phyloP scores from a whole-genome alignment of 2,329 filamentous ascomycete genomes.

The Fusarium foetens region DNA sequence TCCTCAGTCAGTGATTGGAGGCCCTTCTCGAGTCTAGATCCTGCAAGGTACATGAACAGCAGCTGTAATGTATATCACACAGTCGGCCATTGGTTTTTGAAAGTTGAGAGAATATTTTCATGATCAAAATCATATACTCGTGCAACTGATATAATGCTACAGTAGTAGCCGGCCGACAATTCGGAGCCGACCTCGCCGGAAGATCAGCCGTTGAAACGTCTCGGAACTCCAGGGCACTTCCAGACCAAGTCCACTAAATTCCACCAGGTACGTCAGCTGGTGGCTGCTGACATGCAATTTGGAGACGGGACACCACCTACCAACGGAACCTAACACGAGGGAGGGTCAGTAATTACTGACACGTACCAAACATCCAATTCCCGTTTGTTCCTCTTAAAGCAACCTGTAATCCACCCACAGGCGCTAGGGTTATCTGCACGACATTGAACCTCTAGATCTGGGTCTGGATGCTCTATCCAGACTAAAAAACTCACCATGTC shows the following conservation, averaged over 20 bases:
- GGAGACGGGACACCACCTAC: slow-evolving; percentile 19
- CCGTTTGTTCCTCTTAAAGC: slow-evolving; percentile 27
- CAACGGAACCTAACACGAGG: slow-evolving; percentile 16
- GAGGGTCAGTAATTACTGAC: slow-evolving; percentile 24
- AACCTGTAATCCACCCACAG: slow-evolving; percentile 7
- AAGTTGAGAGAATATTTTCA: neutral
- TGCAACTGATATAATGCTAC: neutral
- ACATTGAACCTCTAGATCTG: slow-evolving; percentile 22
- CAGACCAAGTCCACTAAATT: slow-evolving; percentile 41
- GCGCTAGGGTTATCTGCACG: slow-evolving; percentile 28
- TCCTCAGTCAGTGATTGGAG: neutral
- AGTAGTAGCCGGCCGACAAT: slow-evolving; percentile 22
- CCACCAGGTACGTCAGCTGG: slow-evolving; percentile 14
- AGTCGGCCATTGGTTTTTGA: neutral
- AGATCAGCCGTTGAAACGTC: slow-evolving; percentile 31
- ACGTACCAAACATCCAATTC: slow-evolving; percentile 21
- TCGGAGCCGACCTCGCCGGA: slow-evolving; percentile 18
- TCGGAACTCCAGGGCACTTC: slow-evolving; percentile 24
- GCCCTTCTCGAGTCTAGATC: neutral
- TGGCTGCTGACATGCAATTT: slow-evolving; percentile 38
- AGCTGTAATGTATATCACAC: neutral
- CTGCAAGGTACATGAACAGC: neutral
- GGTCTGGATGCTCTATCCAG: slow-evolving; percentile 36
- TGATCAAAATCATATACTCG: neutral
- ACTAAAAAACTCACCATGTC: slow-evolving; percentile 51